Evolutionary conservation across 257 asterid species (phyloP).

Genomic region (Catharanthus roseus): DNA sequence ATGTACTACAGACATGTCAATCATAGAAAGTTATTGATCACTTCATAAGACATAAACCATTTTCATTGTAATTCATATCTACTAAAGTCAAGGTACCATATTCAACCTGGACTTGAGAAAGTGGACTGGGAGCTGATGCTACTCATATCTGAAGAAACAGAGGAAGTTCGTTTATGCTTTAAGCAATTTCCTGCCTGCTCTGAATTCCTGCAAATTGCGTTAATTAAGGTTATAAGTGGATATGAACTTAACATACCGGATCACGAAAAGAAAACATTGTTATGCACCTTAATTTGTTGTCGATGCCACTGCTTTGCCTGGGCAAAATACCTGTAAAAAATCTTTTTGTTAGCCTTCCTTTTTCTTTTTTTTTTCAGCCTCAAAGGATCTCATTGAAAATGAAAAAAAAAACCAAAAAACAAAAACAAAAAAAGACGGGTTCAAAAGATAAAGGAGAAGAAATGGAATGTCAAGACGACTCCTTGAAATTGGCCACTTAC

Average conservation of each 20-base stretch:
- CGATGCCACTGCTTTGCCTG: slow-evolving; percentile 50
- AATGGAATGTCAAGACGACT: neutral
- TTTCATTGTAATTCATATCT: neutral
- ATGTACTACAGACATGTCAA: neutral
- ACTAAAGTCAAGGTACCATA: neutral
- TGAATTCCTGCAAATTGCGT: slow-evolving; percentile 35
- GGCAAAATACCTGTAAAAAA: slow-evolving; percentile 40
- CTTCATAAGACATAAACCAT: neutral
- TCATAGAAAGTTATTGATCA: neutral
- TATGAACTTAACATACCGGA: slow-evolving; percentile 8
- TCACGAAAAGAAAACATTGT: slow-evolving; percentile 1
- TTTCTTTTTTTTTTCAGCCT: too few relatives aligned
- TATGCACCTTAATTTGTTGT: slow-evolving; percentile 43
- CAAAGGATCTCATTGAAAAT: slow-evolving; percentile 1
- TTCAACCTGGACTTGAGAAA: slow-evolving; percentile 59
- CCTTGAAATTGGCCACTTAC: slow-evolving; percentile 1
- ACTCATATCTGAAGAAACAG: slow-evolving; percentile 84
- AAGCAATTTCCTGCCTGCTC: slow-evolving; percentile 46
- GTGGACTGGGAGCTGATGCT: slow-evolving; percentile 56
- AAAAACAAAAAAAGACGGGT: too few relatives aligned
- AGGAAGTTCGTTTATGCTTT: slow-evolving; percentile 66
- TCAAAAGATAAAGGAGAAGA: neutral
- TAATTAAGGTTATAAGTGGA: slow-evolving; percentile 14
- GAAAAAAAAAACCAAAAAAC: neutral
- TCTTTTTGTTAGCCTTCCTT: neutral